Base-by-base conservation (phyloP, 2,329 filamentous ascomycete genomes). In the Colletotrichum kahawae region DNA sequence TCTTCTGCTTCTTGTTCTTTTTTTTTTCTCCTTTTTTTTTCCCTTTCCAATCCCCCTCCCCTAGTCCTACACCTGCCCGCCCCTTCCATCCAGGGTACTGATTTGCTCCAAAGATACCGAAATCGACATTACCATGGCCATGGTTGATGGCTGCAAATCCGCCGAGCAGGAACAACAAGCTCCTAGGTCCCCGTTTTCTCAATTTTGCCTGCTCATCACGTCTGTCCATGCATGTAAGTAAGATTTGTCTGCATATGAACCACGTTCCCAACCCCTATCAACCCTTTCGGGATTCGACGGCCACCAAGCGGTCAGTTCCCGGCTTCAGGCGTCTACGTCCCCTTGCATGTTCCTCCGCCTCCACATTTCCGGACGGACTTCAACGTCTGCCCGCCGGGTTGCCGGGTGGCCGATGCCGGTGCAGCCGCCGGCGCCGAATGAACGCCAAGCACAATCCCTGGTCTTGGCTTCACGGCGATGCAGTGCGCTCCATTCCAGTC, bases 391-490 rank as follows among this genome's bases (percentile, higher is more conserved):
- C 67, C 59, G 67, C 67, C 71, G 59, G 34, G 24, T 27, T 66
- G 51, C 71, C 70, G 70, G 43, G 57, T 65, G 57, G 31, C 57
- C 27, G 65, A 14, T 69, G 71, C 48, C 67, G 59, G 48, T 36
- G 43, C 67, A 70, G 67, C 67, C 60, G 71, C 71, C 71, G 67
- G 60, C 71, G 71, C 67, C 67, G 71, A 71, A 70, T 54, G 60
- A 51, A 59, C 51, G 67, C 48, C 31, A 69, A 54, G 27, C 33
- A 29, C 60, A 38, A 38, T 38, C 36, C 36, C 36, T 38, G 36
- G 36, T 38, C 33, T 31, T 59, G 56, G 27, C 12, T 29, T 29
- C n/a, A 24, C 33, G 33, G 24, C 33, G 31, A 38, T 21, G 33
- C 33, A 63, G 13, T 36, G 31, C 31, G 31, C 31, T 31, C 36